A percentile compares a stretch with the other conserved stretches of the same genome.
These are phyloP conservation scores for Boletus subparvulus DNA, from an alignment of 768 basidiomycete species.

Conservation along the genomic window DNA sequence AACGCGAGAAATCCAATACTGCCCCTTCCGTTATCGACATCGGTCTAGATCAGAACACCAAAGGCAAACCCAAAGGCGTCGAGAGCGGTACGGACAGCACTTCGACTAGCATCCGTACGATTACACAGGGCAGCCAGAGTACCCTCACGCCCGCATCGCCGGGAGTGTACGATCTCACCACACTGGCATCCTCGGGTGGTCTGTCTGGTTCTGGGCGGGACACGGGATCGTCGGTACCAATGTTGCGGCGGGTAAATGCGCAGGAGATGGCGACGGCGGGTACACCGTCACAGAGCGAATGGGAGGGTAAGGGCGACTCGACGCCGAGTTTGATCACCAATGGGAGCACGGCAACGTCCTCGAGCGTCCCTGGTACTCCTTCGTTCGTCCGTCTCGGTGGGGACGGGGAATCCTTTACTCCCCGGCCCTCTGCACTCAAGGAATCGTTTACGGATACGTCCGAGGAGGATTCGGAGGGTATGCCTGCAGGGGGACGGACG, in stretches of 20 bases:
- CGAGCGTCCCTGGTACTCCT: constrained; percentile 14
- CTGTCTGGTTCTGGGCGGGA: neutral
- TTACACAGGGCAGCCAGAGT: constrained; percentile 21
- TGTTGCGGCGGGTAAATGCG: constrained; percentile 19
- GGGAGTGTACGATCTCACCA: constrained; percentile 7
- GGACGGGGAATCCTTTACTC: constrained; percentile 9
- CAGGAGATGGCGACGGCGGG: constrained; percentile 8
- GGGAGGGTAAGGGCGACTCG: constrained; percentile 5
- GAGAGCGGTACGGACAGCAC: constrained; percentile 21
- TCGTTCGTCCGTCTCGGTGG: neutral
- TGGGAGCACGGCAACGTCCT: constrained; percentile 17
- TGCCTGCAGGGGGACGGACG: neutral
- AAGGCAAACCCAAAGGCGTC: neutral
- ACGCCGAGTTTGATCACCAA: constrained; percentile 26
- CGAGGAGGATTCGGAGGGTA: constrained; percentile 18
- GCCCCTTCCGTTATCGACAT: neutral
- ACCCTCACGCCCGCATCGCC: constrained; percentile 13
- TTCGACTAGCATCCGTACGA: constrained; percentile 21
- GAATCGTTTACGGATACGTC: constrained; percentile 17
- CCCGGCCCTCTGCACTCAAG: constrained; percentile 23
- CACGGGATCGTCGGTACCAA: constrained; percentile 10
- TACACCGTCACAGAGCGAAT: neutral
- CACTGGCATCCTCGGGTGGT: constrained; percentile 5
- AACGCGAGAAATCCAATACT: constrained; percentile 16
- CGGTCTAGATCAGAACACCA: neutral